Conservation (phyloP, 352 stramenopile genomes). For the Albugo laibachii region DNA sequence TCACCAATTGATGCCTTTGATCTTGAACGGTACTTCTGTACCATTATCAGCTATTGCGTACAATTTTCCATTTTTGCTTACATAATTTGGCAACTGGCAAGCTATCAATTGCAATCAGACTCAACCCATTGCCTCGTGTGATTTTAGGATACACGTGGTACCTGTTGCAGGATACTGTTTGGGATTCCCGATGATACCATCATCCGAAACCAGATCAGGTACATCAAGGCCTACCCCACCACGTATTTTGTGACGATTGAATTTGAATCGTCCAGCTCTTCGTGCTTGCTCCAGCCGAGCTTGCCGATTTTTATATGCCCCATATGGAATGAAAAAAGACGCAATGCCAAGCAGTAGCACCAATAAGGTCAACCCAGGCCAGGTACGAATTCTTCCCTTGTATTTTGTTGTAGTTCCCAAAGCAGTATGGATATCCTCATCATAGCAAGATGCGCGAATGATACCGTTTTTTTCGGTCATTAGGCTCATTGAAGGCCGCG, state of each 20-base stretch:
- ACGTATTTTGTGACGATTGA: slow-evolving; percentile 1
- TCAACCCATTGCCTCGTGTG: too few relatives aligned
- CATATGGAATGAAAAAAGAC: slow-evolving; percentile 8
- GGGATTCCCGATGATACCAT: slow-evolving; percentile 45
- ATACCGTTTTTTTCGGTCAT: too few relatives aligned
- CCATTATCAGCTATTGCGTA: slow-evolving; percentile 28
- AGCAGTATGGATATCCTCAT: too few relatives aligned
- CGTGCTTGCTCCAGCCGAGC: slow-evolving; percentile 6
- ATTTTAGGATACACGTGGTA: not conserved
- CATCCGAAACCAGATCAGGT: slow-evolving; percentile 30
- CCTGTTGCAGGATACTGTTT: slow-evolving; percentile 30
- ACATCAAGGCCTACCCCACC: not conserved
- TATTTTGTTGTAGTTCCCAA: not conserved
- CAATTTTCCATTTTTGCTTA: slow-evolving; percentile 45
- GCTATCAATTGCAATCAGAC: not conserved
- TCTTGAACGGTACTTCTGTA: slow-evolving; percentile 19
- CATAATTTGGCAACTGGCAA: slow-evolving; percentile 45
- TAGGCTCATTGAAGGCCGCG: too few relatives aligned
- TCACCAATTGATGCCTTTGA: slow-evolving; percentile 60
- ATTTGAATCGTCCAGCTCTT: not conserved
- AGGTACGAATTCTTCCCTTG: slow-evolving; percentile 1
- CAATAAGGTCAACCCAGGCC: slow-evolving; percentile 15
- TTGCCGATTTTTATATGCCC: slow-evolving; percentile 5
- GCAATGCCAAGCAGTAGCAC: slow-evolving; percentile 9
- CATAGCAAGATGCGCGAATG: too few relatives aligned